Conservation (phyloP, 2,329 filamentous ascomycete genomes). For the Aspergillus versicolor region DNA sequence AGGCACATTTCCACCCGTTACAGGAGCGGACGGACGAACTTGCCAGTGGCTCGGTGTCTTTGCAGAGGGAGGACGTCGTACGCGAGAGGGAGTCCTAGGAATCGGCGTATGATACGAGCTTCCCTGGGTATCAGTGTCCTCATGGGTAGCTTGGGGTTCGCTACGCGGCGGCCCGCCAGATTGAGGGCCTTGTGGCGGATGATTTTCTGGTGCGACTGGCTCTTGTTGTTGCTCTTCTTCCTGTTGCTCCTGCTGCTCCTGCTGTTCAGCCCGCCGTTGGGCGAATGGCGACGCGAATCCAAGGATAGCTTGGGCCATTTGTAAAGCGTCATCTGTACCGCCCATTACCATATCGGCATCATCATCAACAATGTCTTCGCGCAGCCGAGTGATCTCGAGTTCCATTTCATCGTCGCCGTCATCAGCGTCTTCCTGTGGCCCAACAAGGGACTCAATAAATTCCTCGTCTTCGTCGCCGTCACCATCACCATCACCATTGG, state of each 20-base stretch:
- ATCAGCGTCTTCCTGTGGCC: conserved; percentile 46
- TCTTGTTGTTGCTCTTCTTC: conserved; percentile 9
- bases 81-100: conserved; percentile 72
- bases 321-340: conserved; percentile 65
- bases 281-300: conserved; percentile 61
- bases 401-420: conserved; percentile 50
- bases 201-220: not conserved
- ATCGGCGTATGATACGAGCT: conserved; percentile 56
- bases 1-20: conserved; percentile 61
- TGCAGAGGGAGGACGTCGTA: conserved; percentile 42
- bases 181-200: conserved; percentile 9
- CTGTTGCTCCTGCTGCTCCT: not conserved
- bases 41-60: conserved; percentile 76
- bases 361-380: not conserved
- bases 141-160: conserved; percentile 16
- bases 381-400: not conserved
- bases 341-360: conserved; percentile 38
- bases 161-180: conserved; percentile 16
- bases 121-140: conserved; percentile 17
- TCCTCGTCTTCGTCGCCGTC: conserved; percentile 49
- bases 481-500: conserved; percentile 49
- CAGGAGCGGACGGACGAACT: conserved; percentile 71
- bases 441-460: conserved; percentile 42
- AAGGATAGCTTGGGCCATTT: conserved; percentile 74
- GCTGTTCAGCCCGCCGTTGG: not conserved